phyloP scores from a whole-genome alignment of 495 filamentous ascomycete genomes.

The Xanthoparmelia taractica region DNA sequence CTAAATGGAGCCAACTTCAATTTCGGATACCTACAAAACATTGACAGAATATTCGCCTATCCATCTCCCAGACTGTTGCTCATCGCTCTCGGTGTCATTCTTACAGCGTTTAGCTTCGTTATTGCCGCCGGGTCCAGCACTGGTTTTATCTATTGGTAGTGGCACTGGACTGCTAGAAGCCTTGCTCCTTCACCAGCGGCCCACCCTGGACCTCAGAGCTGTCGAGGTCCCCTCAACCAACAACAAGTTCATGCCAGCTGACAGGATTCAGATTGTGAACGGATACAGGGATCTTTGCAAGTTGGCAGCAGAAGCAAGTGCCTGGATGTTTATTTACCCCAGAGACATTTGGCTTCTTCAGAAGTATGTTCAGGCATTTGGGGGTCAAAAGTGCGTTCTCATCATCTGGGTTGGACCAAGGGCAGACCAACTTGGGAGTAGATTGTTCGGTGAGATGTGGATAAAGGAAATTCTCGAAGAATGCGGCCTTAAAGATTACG shows the following conservation, averaged over 20 bases:
- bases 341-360: constrained; percentile 39
- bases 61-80: constrained; percentile 37
- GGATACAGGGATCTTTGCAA: constrained; percentile 38
- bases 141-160: constrained; percentile 47
- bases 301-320: constrained; percentile 32
- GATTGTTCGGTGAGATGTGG: constrained; percentile 27
- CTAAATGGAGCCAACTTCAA: neutral
- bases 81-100: constrained; percentile 40
- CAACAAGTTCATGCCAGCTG: constrained; percentile 41
- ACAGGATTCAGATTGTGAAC: constrained; percentile 36
- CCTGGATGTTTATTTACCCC: constrained; percentile 53
- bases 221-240: constrained; percentile 22
- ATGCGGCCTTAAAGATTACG: constrained; percentile 9
- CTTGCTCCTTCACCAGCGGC: constrained; percentile 31
- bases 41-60: neutral
- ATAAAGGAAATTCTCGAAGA: constrained; percentile 18
- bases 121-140: constrained; percentile 36
- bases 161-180: constrained; percentile 49
- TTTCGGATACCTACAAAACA: neutral
- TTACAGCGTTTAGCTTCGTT: constrained; percentile 30
- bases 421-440: constrained; percentile 41
- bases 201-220: constrained; percentile 29
- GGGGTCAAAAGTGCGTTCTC: constrained; percentile 24
- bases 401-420: constrained; percentile 47
- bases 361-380: constrained; percentile 37